Base-by-base conservation (phyloP, 1,284 basidiomycete species). In the Puccinia horiana region DNA sequence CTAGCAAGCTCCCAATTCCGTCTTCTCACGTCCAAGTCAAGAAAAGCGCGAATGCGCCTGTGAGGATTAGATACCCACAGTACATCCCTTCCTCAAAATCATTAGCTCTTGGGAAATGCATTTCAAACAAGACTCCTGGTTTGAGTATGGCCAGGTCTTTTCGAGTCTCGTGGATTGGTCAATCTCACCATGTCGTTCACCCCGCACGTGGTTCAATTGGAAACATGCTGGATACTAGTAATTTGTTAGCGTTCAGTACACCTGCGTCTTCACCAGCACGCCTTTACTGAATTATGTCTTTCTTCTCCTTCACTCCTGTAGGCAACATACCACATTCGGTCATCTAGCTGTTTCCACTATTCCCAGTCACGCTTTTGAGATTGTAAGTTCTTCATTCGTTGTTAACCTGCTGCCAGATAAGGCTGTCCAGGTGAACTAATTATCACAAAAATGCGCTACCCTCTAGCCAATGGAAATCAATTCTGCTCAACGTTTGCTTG, bases 91-190 rank as follows among this genome's bases (percentile, higher is more conserved):
- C 86, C 32, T 82, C 83, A 8, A 70, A 84, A 20, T 94, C 93
- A 2, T 88, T 90, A 23, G 90, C 91, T 0, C 88, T 88, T 61
- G 91, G 90, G 8, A 89, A 89, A 65, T 94, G 96, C 86, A 90
- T 90, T 12, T 88, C 91, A 47, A 88, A 91, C 69, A 88, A 91
- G 11, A 96, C 98, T 88, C 92, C 94, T 11, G 95, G 94, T 0
- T 88, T 98, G 63, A 90, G 93, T 5, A 88, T 96, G 81, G 95
- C 95, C 23, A 91, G 95, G 40, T 94, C 94, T 32, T 98, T 96
- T 88, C 90, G 95, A 73, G 93, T 93, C 6, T 92, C 94, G 1
- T 98, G 95, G 94, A 94, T 86, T 97, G 23, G 92, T 92, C 37
- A 93, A 96, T 88, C 88, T 93, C 29, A 76, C 32, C 72, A 70